Evolutionary conservation across 1,284 basidiomycete species (phyloP).

Genomic region (Trichosporon sp.): DNA sequence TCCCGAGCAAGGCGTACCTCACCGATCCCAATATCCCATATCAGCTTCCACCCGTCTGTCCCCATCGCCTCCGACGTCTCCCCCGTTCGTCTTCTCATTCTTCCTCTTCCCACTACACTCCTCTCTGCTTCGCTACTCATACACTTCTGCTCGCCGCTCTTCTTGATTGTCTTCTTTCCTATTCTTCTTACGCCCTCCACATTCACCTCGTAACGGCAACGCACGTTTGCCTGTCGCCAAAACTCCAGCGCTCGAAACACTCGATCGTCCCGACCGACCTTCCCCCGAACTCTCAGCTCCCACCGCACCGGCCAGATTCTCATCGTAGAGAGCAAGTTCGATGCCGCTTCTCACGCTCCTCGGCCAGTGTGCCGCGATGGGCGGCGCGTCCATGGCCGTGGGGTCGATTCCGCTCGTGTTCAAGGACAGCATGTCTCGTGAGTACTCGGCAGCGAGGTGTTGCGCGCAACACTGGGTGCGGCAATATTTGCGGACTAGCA

Average conservation of each 20-base stretch:
- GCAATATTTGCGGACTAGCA: no score
- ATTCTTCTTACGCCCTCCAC: background rate
- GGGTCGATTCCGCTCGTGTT: conserved; percentile 72
- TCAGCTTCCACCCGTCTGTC: background rate
- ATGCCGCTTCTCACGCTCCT: conserved; percentile 54
- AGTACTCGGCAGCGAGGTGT: conserved; percentile 38
- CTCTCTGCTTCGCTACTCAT: background rate
- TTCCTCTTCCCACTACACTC: background rate
- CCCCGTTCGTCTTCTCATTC: background rate
- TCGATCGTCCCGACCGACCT: background rate
- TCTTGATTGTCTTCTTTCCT: background rate
- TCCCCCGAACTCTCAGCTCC: background rate
- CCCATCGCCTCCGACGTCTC: background rate
- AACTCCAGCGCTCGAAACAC: background rate
- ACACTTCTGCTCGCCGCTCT: background rate
- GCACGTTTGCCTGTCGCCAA: background rate
- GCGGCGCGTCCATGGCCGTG: conserved; percentile 63
- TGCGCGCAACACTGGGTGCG: no score
- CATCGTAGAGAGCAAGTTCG: background rate
- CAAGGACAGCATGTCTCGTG: conserved; percentile 62
- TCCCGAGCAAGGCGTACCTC: background rate
- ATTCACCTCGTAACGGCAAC: background rate
- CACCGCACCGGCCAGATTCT: background rate
- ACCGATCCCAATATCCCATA: conserved; percentile 1
- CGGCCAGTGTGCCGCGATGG: conserved; percentile 64